Base-by-base conservation (phyloP, 768 basidiomycete genomes). In the Hydnomerulius pinastri region DNA sequence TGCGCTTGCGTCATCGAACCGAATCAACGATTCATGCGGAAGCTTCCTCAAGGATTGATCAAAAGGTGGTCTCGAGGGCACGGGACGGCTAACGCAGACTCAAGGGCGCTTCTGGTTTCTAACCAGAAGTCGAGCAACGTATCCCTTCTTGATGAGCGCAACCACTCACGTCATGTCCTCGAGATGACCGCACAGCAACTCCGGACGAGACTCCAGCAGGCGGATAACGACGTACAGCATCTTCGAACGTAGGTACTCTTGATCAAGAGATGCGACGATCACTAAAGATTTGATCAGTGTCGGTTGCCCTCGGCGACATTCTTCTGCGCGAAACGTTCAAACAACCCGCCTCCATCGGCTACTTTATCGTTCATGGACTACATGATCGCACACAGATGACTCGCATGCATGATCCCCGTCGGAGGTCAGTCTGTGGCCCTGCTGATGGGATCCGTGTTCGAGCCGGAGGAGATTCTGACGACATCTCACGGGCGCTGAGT, bases 91-190 rank as follows among this genome's bases (percentile, higher is more conserved):
- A 95, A 72, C 82, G 86, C 60, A 82, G 87, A 51, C 85, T 96
- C 74, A 92, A 92, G 81, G 88, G 87, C 86, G 48, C 85, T 96
- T 60, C 93, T 93, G 24, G 78, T 86, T 52, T 89, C 87, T 40
- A 93, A 92, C 76, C 91, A 94, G 79, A 91, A 93, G 78, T 85
- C 90, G 9, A 91, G 87, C 80, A 96, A 96, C 74, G 89, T 92
- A 45, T 90, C 86, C 55, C 76, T 95, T 48, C 80, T 96, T 59
- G 93, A 95, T 63, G 83, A n/a, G 92, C 64, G 89, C 92, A 35
- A 90, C 89, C 56, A 85, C 82, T 46, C 90, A 94, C 72, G 87
- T 95, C 76, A 82, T 84, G 73, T 85, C 60, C 85, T 94, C 62
- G 90, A 93, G 75, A 81, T 86, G 67, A 83, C 86, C 59, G 86